These are phyloP conservation scores for Vigna reflexopilosa DNA, from an alignment of 306 rosid species.

Conservation along the genomic window DNA sequence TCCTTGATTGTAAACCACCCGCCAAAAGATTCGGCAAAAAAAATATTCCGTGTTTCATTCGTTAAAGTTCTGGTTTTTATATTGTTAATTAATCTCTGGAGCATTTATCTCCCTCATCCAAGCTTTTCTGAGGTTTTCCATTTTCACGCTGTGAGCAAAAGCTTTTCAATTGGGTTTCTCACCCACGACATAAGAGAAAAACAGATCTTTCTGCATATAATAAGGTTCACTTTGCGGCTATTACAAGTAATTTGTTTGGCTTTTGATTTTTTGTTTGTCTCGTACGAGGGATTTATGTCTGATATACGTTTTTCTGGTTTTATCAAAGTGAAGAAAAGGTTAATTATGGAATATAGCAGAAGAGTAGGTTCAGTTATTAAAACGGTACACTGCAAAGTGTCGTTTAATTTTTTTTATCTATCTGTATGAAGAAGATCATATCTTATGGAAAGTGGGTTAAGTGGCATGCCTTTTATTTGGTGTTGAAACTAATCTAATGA, in stretches of 20 bases:
- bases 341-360: background rate
- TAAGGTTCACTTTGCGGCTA: slow-evolving; percentile 43
- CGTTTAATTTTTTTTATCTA: background rate
- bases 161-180: no score
- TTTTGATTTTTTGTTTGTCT: background rate
- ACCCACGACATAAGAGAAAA: background rate
- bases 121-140: slow-evolving; percentile 33
- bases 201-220: background rate
- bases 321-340: background rate
- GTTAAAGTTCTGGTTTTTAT: slow-evolving; percentile 26
- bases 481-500: background rate
- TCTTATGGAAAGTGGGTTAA: background rate
- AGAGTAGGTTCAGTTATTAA: background rate
- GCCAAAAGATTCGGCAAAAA: slow-evolving; percentile 48
- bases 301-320: background rate
- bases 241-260: slow-evolving; percentile 32
- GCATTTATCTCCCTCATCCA: slow-evolving; percentile 21
- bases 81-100: slow-evolving; percentile 10
- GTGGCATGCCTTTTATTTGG: slow-evolving; percentile 4
- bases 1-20: slow-evolving; percentile 58
- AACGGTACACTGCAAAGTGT: background rate
- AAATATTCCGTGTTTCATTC: slow-evolving; percentile 47
- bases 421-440: background rate
- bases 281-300: slow-evolving; percentile 15
- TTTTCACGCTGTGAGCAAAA: background rate